phyloP scores from a whole-genome alignment of 2,329 filamentous ascomycete species.

The Aspergillus sp. region DNA sequence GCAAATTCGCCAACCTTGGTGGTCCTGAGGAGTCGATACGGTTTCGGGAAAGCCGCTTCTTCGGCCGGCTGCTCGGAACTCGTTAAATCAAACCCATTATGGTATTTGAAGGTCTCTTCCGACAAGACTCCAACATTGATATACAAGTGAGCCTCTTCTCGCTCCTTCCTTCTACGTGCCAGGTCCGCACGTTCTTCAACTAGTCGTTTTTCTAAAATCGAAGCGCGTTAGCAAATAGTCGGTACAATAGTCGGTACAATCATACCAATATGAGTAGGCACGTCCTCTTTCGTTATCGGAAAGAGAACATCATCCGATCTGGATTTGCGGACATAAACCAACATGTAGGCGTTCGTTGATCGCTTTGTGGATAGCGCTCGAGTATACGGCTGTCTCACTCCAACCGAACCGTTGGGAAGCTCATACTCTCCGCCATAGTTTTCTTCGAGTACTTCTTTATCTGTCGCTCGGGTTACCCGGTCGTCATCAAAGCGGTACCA shows the following conservation, averaged over 20 bases:
- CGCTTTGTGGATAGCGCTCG: constrained; percentile 64
- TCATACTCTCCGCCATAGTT: constrained; percentile 91
- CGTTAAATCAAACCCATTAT: constrained; percentile 81
- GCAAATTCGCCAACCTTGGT: constrained; percentile 76
- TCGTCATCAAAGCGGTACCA: constrained; percentile 99
- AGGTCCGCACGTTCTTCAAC: constrained; percentile 76
- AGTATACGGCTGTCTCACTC: constrained; percentile 64
- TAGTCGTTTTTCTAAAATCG: constrained; percentile 62
- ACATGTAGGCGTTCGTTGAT: constrained; percentile 92
- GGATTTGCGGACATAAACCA: constrained; percentile 92
- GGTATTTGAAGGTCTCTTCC: constrained; percentile 74
- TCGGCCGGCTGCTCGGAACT: constrained; percentile 61
- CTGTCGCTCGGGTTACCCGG: constrained; percentile 89
- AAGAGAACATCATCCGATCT: constrained; percentile 79
- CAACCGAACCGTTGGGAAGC: constrained; percentile 55
- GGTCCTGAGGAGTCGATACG: constrained; percentile 72
- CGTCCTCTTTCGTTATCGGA: constrained; percentile 72
- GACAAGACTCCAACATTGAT: constrained; percentile 81
- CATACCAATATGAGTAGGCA: constrained; percentile 77
- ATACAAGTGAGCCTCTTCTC: constrained; percentile 92
- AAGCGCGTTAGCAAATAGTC: not conserved
- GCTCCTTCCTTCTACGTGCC: constrained; percentile 79
- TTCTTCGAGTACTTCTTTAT: constrained; percentile 88
- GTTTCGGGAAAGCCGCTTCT: constrained; percentile 69
- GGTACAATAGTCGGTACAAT: constrained; percentile 11